Base-by-base conservation (phyloP, 75 land plant genomes). In the Sequoiadendron giganteum region DNA sequence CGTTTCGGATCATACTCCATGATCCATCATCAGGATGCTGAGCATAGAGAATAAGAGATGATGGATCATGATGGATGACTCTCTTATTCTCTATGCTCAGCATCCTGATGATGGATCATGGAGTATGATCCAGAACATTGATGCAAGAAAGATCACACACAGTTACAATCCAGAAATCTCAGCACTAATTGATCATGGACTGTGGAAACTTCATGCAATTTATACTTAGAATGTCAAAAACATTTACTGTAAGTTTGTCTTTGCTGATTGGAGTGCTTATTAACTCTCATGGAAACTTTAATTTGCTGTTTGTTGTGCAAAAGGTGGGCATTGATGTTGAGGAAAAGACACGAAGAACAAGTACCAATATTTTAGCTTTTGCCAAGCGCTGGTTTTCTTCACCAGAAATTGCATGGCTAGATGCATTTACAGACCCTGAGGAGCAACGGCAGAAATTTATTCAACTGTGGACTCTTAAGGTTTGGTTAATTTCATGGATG, bases 281-380 rank as follows among this genome's bases (percentile, higher is more conserved):
- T 43, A 47, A 5, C 32, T 39, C 2, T 43, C 13, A 19, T 2
- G 15, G n/a, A 82, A 8, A 43, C 32, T 82, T 82, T 47, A 28
- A 81, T 81, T 45, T 81, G 1, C 84, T 45, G 16, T 0, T 28
- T 85, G 43, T 25, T 38, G 86, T 45, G 76, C 39, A 25, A 52
- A 84, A 97, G 97, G 93, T 97, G 90, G 99, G 99, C 47, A 89
- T 97, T 87, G 99, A 97, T 88, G 93, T 97, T 47, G 99, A 97
- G 92, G 96, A 94, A 87, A 97, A 92, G 86, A 76, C 90, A 58
- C 91, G 99, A 19, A 91, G 61, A 77, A 42, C 88, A 76, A 89
- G 89, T 76, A 89, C 87, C 56, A 90, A 92, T 83, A 82, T 94
- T 28, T 45, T 93, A 75, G 84, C 91, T 65, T 93, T 97, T 90